Evolutionary conservation across 2,329 filamentous ascomycete species (phyloP), one percentile per base, ranked within the genome.

Genomic region (Eutypa lata): DNA sequence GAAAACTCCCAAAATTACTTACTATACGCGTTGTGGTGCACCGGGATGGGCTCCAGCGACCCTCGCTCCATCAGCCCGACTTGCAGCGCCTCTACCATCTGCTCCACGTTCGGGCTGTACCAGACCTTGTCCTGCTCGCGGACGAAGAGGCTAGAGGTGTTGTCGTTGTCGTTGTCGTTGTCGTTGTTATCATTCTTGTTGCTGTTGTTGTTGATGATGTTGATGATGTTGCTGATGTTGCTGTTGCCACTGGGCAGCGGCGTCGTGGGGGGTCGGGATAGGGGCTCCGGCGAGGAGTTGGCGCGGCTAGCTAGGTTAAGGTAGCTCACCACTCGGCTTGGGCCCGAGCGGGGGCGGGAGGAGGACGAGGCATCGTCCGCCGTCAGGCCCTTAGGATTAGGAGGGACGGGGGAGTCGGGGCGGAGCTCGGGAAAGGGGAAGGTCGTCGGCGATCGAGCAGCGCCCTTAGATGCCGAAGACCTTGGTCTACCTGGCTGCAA

Each of bases 71-170:
- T 76, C 59, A 78, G 66, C 8, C 58, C 62, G 5, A 70, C 68
- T 43, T 73, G 71, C n/a, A 80, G 62, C 0, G 71, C 60, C 53
- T 78, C 76, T 16, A 73, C 68, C 64, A 79, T 72, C 58, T 76
- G 73, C 40, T 73, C 63, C 35, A 77, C 49, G 7, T 69, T 73
- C 7, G 75, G 75, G n/a, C 69, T 73, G 48, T 74, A 68, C 65
- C 66, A 67, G 40, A 65, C 55, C 38, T 57, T 62, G 35, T 69
- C 65, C 22, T 65, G 53, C 21, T 63, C 56, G 13, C 62, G 65
- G 28, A 65, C 47, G 35, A 62, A 37, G 7, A 58, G 42, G 16
- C 53, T 19, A n/a, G 50, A 43, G 10, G 35, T 28, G 18, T 53
- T 28, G 7, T 46, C 55, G 16, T 42, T 48, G 14, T 35, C 37